Conservation (phyloP, 352 stramenopile genomes). For the Phytophthora sojae region DNA sequence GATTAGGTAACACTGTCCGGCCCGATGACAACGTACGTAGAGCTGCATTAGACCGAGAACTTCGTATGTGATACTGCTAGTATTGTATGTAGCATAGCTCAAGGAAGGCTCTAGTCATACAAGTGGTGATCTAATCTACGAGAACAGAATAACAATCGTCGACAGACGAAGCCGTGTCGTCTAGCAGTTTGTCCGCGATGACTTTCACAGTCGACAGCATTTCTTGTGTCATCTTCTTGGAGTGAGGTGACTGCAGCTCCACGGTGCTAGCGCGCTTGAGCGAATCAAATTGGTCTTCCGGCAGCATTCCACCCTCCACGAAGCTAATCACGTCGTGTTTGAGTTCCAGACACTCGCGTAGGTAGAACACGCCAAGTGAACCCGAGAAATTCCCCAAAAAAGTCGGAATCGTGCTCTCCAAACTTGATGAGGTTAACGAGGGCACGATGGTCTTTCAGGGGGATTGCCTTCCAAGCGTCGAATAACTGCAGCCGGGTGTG, state of each 20-base stretch:
- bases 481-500: background rate
- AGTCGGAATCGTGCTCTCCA: conserved; percentile 7
- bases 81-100: too few species aligned
- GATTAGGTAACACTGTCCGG: background rate
- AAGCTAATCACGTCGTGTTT: conserved; percentile 13
- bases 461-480: background rate
- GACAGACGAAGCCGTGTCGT: too few species aligned
- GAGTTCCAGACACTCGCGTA: conserved; percentile 15
- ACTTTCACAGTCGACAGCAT: too few species aligned
- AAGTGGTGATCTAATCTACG: too few species aligned
- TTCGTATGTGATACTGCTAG: too few species aligned
- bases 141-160: too few species aligned
- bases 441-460: background rate
- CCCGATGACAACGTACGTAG: background rate
- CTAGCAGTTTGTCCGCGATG: too few species aligned
- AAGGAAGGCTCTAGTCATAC: too few species aligned
- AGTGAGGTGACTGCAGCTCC: too few species aligned
- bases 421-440: conserved; percentile 6
- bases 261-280: conserved; percentile 5
- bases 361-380: conserved; percentile 7
- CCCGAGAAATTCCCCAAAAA: conserved; percentile 8
- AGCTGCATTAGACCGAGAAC: too few species aligned
- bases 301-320: conserved; percentile 9
- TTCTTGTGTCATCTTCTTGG: too few species aligned
- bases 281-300: conserved; percentile 13